Percentiles rank a stretch among this genome's conserved stretches.
Evolutionary conservation across 495 filamentous ascomycete genomes (phyloP).

Genomic region (Aspergillus indologenus): DNA sequence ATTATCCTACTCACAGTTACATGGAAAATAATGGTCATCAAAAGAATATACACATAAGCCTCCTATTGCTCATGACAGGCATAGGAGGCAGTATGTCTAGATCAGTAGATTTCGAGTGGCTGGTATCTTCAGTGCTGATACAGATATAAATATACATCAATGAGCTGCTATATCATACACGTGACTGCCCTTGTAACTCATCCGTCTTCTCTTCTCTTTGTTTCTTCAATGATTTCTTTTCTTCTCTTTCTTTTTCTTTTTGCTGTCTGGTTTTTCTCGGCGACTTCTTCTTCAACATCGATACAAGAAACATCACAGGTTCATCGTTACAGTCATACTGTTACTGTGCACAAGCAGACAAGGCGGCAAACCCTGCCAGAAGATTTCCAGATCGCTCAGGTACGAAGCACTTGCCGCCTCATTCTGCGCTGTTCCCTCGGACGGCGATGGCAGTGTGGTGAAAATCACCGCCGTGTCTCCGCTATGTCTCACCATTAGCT

Average conservation of each 20-base stretch:
- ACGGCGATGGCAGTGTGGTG: conserved; percentile 73
- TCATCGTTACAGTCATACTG: conserved; percentile 88
- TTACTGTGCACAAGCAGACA: conserved; percentile 81
- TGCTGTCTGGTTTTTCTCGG: conserved; percentile 1
- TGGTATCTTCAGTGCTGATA: background rate
- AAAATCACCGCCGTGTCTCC: conserved; percentile 76
- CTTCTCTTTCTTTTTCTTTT: conserved; percentile 3
- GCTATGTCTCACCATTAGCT: conserved; percentile 70
- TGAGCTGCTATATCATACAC: background rate
- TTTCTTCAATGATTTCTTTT: background rate
- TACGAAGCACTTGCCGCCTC: conserved; percentile 68
- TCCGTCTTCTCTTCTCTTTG: background rate
- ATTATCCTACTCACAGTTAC: too few species aligned
- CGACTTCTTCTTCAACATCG: background rate
- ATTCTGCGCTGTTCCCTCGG: conserved; percentile 68
- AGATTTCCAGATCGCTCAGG: conserved; percentile 71
- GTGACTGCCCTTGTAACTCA: background rate
- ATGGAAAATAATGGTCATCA: too few species aligned
- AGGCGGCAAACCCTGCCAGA: conserved; percentile 66
- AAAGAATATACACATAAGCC: too few species aligned
- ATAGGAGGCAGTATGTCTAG: background rate
- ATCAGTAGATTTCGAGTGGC: background rate
- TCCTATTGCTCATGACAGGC: too few species aligned
- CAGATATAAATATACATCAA: background rate
- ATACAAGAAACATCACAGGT: conserved; percentile 45